Percentiles rank a stretch among this genome's conserved stretches.
Conservation (phyloP, 495 filamentous ascomycete genomes). For the Collariella sp. region DNA sequence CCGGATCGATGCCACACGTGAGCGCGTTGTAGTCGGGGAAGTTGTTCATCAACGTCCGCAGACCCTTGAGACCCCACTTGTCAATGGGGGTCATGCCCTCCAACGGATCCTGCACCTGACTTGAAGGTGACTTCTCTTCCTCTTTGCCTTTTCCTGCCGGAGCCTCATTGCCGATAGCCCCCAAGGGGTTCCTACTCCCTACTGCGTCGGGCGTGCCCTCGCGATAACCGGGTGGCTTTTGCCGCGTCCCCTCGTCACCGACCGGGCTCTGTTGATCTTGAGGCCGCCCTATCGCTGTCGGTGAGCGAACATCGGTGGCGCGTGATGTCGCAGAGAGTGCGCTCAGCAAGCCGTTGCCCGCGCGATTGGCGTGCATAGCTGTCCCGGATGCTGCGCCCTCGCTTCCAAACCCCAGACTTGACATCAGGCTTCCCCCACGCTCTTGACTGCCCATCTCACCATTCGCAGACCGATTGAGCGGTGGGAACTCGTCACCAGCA, state of each 20-base stretch:
- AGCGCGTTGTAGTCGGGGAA: constrained; percentile 68
- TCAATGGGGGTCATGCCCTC: constrained; percentile 72
- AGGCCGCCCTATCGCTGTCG: constrained; percentile 28
- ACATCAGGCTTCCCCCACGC: constrained; percentile 53
- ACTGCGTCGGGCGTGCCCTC: constrained; percentile 34
- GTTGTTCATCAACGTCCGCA: constrained; percentile 69
- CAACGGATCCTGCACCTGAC: constrained; percentile 47
- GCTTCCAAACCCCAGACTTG: constrained; percentile 54
- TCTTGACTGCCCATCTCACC: constrained; percentile 65
- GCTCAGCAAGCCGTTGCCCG: constrained; percentile 50
- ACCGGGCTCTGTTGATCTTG: constrained; percentile 35
- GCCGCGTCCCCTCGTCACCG: constrained; percentile 32
- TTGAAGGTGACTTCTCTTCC: constrained; percentile 27
- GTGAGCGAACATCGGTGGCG: constrained; percentile 34
- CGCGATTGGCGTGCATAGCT: constrained; percentile 25
- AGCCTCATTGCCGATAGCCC: constrained; percentile 38
- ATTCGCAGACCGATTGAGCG: constrained; percentile 61
- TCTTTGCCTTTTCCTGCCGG: constrained; percentile 37
- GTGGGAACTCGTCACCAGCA: constrained; percentile 77
- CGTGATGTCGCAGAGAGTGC: constrained; percentile 46
- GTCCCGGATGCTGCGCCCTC: constrained; percentile 26
- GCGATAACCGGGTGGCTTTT: constrained; percentile 36
- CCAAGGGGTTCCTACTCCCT: constrained; percentile 33
- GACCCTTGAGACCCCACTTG: constrained; percentile 70
- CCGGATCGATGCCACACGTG: constrained; percentile 71